phyloP scores from a whole-genome alignment of 805 yeast species.

The Candida endomychidarum region DNA sequence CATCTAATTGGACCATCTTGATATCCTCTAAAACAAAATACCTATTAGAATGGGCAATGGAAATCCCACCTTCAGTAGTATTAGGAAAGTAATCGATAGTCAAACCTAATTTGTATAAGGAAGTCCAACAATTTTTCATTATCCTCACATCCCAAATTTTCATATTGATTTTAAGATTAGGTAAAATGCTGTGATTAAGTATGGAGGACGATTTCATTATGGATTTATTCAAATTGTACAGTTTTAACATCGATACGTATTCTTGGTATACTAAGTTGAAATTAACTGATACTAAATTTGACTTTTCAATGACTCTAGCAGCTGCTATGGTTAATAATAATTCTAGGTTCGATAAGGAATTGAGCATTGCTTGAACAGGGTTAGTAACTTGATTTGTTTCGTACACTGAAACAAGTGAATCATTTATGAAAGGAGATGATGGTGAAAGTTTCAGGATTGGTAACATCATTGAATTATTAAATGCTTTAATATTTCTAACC shows the following conservation, averaged over 20 bases:
- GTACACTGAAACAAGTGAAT: constrained; percentile 23
- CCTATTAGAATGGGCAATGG: constrained; percentile 27
- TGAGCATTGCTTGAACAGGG: constrained; percentile 27
- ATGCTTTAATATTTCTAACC: constrained; percentile 53
- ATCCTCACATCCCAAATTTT: constrained; percentile 63
- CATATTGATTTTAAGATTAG: constrained; percentile 34
- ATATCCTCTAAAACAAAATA: constrained; percentile 41
- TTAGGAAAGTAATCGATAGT: constrained; percentile 47
- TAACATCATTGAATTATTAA: constrained; percentile 44
- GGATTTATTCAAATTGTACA: constrained; percentile 36
- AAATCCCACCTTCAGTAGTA: constrained; percentile 39
- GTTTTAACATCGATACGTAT: constrained; percentile 55
- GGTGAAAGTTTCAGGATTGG: constrained; percentile 35
- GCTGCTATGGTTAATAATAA: constrained; percentile 69
- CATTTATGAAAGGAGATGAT: constrained; percentile 25
- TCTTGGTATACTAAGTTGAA: constrained; percentile 78
- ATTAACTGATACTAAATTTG: constrained; percentile 60
- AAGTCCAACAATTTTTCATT: constrained; percentile 74
- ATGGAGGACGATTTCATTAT: constrained; percentile 21
- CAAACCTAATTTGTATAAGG: constrained; percentile 54
- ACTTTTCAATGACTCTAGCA: constrained; percentile 65
- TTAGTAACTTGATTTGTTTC: constrained; percentile 22
- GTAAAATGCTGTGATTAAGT: constrained; percentile 34
- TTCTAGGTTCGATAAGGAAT: constrained; percentile 65
- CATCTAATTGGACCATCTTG: constrained; percentile 51